These are phyloP conservation scores for Umbelopsis ramanniana DNA, from an alignment of 192 early-diverging fungal genomes.

Conservation along the genomic window DNA sequence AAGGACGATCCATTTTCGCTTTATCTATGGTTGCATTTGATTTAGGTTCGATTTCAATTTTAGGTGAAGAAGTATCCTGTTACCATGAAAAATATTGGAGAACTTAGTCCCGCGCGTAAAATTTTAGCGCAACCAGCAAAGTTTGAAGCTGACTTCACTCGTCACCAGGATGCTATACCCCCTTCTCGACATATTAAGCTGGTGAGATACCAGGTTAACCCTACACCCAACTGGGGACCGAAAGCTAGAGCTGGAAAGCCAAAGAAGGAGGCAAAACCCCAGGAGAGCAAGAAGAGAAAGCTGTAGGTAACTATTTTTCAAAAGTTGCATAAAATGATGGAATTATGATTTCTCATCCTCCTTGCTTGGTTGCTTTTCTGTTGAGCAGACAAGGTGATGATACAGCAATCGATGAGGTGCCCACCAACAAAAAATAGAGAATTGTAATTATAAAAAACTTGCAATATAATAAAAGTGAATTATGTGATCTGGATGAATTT, in stretches of 20 bases:
- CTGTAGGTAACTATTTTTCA: constrained; percentile 3
- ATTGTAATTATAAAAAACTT: not conserved
- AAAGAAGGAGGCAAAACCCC: constrained; percentile 35
- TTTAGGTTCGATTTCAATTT: not conserved
- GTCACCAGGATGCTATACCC: constrained; percentile 73
- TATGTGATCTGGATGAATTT: constrained; percentile 21
- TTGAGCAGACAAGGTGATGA: not conserved
- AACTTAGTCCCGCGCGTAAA: constrained; percentile 66
- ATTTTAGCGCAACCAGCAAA: constrained; percentile 63
- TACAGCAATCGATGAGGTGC: not conserved
- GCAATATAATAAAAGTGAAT: not conserved
- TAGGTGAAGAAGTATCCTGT: constrained; percentile 73
- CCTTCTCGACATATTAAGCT: constrained; percentile 80
- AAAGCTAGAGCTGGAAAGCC: constrained; percentile 72
- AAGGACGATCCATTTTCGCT: not conserved
- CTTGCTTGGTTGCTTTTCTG: not conserved
- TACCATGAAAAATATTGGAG: constrained; percentile 63
- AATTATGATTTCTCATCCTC: not conserved
- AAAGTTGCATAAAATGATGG: too few species aligned
- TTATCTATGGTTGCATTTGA: too few species aligned
- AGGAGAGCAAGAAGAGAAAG: constrained; percentile 22
- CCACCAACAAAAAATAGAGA: constrained; percentile 15
- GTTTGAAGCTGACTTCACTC: constrained; percentile 74
- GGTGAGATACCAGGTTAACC: constrained; percentile 95
- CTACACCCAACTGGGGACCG: constrained; percentile 97